Percentiles rank a stretch among this genome's conserved stretches.
Conservation (phyloP, 148 eudicot genomes). For the Vaccinium vitisidaea region DNA sequence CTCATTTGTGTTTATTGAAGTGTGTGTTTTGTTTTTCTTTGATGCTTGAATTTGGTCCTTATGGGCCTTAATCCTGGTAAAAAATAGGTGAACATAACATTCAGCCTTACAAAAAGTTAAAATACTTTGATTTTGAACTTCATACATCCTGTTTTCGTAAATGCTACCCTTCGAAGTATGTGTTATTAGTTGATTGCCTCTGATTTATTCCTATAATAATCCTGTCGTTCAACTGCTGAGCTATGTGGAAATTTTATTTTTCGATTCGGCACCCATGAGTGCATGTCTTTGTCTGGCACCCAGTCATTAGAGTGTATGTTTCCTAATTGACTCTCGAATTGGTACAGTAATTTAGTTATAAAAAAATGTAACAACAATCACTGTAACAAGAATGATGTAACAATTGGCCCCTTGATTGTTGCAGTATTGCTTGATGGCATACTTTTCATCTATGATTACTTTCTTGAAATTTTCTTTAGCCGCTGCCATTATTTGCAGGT, state of each 20-base stretch:
- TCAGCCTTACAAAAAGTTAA: neutral
- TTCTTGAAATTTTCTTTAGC: slow-evolving; percentile 11
- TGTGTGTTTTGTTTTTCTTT: neutral
- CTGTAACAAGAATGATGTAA: neutral
- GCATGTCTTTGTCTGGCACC: neutral
- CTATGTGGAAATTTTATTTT: neutral
- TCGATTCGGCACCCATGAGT: neutral
- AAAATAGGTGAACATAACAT: neutral
- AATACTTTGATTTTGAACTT: neutral
- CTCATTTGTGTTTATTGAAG: too few species aligned
- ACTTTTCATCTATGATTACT: neutral
- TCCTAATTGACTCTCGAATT: neutral
- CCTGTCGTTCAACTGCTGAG: neutral
- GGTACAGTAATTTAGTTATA: neutral
- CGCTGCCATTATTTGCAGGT: slow-evolving; percentile 45
- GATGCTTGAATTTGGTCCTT: neutral
- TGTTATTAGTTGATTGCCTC: neutral
- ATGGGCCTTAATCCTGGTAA: neutral
- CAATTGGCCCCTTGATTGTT: neutral
- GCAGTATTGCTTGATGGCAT: slow-evolving; percentile 6
- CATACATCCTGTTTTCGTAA: neutral
- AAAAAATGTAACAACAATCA: neutral
- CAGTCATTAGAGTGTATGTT: neutral
- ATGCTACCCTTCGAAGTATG: neutral
- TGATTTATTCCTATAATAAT: neutral